Percentiles rank a stretch among this genome's conserved stretches.
These are phyloP conservation scores for Clonostachys chloroleuca DNA, from an alignment of 2,329 filamentous ascomycete species.

Conservation along the genomic window DNA sequence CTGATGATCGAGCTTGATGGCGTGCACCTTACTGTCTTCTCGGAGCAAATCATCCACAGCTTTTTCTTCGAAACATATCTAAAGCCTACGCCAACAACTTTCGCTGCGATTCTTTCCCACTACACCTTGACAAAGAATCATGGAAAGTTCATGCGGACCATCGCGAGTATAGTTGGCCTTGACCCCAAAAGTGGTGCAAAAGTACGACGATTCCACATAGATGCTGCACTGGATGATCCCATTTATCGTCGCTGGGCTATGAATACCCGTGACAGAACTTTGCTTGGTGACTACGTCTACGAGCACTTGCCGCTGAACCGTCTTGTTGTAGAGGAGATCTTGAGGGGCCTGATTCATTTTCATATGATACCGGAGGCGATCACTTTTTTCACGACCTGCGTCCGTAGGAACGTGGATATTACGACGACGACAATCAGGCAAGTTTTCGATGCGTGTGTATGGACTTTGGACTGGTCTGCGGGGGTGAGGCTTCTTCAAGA, in stretches of 20 bases:
- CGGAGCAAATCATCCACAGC: conserved; percentile 46
- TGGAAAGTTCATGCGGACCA: conserved; percentile 33
- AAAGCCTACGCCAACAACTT: conserved; percentile 42
- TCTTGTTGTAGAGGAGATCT: conserved; percentile 36
- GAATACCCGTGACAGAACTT: conserved; percentile 12
- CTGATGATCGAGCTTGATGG: conserved; percentile 63
- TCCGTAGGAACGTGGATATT: conserved; percentile 23
- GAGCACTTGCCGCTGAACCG: conserved; percentile 31
- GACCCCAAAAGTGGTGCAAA: conserved; percentile 32
- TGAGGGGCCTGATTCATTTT: conserved; percentile 44
- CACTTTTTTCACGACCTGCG: conserved; percentile 32
- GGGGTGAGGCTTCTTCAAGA: conserved; percentile 21
- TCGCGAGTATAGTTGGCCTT: conserved; percentile 39
- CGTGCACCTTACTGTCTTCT: conserved; percentile 33
- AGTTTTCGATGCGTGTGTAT: conserved; percentile 35
- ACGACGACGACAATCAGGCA: conserved; percentile 21
- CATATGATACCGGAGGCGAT: conserved; percentile 34
- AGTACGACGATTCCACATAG: conserved; percentile 24
- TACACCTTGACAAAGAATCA: conserved; percentile 19
- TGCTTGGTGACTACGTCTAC: conserved; percentile 27
- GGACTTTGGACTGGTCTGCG: conserved; percentile 31
- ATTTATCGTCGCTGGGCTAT: conserved; percentile 19
- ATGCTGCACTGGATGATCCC: conserved; percentile 18
- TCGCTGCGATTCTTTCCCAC: conserved; percentile 44
- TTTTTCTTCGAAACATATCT: conserved; percentile 39